phyloP scores from a whole-genome alignment of 1,139 yeast species.

The Scheffersomyces lignicola region DNA sequence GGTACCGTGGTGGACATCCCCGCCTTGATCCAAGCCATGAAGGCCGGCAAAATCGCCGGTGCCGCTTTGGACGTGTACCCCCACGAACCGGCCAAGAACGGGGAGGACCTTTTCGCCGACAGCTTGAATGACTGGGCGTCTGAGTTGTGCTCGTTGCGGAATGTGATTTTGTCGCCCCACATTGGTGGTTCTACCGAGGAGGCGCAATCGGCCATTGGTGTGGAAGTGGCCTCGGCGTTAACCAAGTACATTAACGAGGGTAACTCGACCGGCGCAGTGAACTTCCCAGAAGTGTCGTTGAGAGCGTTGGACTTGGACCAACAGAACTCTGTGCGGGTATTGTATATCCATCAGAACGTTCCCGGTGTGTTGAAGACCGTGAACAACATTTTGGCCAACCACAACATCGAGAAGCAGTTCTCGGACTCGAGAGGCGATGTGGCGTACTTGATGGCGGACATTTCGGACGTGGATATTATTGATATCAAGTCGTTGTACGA shows the following conservation, averaged over 20 bases:
- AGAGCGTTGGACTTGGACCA: slow-evolving; percentile 90
- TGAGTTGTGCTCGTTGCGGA: slow-evolving; percentile 79
- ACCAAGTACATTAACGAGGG: slow-evolving; percentile 96
- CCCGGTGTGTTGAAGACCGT: slow-evolving; percentile 99
- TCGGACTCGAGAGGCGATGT: slow-evolving; percentile 95
- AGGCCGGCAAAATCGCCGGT: slow-evolving; percentile 93
- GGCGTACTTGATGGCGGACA: slow-evolving; percentile 98
- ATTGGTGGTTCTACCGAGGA: slow-evolving; percentile 99
- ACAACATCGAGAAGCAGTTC: slow-evolving; percentile 96
- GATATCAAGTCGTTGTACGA: slow-evolving; percentile 86
- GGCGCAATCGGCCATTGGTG: slow-evolving; percentile 97
- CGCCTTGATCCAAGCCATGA: slow-evolving; percentile 87
- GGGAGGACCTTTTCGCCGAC: slow-evolving; percentile 73
- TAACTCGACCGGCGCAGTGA: slow-evolving; percentile 92
- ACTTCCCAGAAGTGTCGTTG: slow-evolving; percentile 97
- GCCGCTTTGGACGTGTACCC: slow-evolving; percentile 98
- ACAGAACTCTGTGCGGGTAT: slow-evolving; percentile 84
- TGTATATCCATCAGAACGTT: slow-evolving; percentile 95
- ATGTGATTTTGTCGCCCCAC: slow-evolving; percentile 93
- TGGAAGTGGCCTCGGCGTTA: slow-evolving; percentile 86
- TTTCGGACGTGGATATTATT: slow-evolving; percentile 76
- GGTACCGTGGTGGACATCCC: slow-evolving; percentile 98
- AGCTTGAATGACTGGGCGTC: slow-evolving; percentile 80
- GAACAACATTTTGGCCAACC: slow-evolving; percentile 90
- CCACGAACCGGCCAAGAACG: slow-evolving; percentile 96